Evolutionary conservation across 441 rosid species (phyloP).

Genomic region (Syzygium syzygioides): DNA sequence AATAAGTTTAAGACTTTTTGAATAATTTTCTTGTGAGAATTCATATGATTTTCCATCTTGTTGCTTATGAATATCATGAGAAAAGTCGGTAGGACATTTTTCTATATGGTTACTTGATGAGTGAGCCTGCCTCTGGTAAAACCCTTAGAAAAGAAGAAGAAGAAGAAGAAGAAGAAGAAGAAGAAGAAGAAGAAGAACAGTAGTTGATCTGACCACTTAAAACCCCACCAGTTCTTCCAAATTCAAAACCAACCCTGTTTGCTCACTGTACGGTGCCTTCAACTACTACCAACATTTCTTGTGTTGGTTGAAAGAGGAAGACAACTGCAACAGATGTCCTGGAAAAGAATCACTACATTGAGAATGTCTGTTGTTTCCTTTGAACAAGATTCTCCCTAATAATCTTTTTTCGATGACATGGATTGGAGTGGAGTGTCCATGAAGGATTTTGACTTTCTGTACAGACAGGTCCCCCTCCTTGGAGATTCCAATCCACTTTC

Average conservation of each 20-base stretch:
- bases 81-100: neutral
- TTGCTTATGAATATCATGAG: neutral
- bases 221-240: neutral
- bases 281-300: conserved; percentile 38
- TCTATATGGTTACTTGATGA: neutral
- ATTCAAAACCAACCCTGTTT: conserved; percentile 30
- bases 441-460: conserved; percentile 4
- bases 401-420: conserved; percentile 1
- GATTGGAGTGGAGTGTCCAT: conserved; percentile 30
- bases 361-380: conserved; percentile 41
- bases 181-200: neutral
- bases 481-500: conserved; percentile 36
- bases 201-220: neutral
- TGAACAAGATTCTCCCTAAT: conserved; percentile 7
- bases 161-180: no score
- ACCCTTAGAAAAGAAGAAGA: neutral
- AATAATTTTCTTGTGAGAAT: neutral
- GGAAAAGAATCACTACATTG: conserved; percentile 13
- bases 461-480: neutral
- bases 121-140: neutral
- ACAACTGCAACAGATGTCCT: conserved; percentile 32
- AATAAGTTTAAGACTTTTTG: no score
- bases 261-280: conserved; percentile 17
- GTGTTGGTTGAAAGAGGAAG: conserved; percentile 21
- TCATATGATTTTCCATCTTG: neutral